These are phyloP conservation scores for Penicillium sclerotiorum DNA, from an alignment of 2,329 filamentous ascomycete species.

Conservation along the genomic window DNA sequence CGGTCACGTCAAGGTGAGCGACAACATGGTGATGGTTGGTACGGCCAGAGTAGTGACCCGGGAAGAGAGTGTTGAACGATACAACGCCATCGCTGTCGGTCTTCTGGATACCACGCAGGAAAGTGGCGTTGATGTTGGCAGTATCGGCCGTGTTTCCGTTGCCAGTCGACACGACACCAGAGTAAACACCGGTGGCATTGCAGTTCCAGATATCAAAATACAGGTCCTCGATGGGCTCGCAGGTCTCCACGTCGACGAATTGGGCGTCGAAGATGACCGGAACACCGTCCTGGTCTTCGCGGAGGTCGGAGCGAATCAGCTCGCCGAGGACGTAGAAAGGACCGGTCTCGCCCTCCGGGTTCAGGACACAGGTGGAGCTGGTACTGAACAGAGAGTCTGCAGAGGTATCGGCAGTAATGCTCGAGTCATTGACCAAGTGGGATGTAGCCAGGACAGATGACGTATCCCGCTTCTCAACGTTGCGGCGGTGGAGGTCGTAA, in stretches of 20 bases:
- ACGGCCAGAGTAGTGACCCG: conserved; percentile 48
- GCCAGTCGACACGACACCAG: conserved; percentile 27
- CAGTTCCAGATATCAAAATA: conserved; percentile 47
- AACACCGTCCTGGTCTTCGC: conserved; percentile 38
- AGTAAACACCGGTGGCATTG: conserved; percentile 49
- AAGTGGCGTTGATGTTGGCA: conserved; percentile 42
- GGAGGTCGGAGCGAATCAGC: conserved; percentile 39
- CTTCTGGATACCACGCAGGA: conserved; percentile 47
- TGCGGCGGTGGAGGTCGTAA: conserved; percentile 5
- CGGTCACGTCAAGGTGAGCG: conserved; percentile 24
- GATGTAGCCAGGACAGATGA: neutral
- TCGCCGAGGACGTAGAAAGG: conserved; percentile 53
- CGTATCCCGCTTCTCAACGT: conserved; percentile 1
- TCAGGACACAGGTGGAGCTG: conserved; percentile 45
- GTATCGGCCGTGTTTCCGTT: conserved; percentile 32
- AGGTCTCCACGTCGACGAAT: conserved; percentile 28
- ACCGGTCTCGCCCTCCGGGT: conserved; percentile 50
- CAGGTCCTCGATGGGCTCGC: conserved; percentile 34
- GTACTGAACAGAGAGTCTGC: conserved; percentile 2
- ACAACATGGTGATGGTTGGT: conserved; percentile 34
- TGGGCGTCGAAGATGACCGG: conserved; percentile 43
- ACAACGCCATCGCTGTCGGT: conserved; percentile 46
- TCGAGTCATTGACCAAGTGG: conserved; percentile 4
- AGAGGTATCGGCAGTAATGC: conserved; percentile 1
- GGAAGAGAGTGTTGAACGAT: conserved; percentile 45